These are phyloP conservation scores for Fomitopsis serialis DNA, from an alignment of 768 basidiomycete genomes.

Conservation along the genomic window DNA sequence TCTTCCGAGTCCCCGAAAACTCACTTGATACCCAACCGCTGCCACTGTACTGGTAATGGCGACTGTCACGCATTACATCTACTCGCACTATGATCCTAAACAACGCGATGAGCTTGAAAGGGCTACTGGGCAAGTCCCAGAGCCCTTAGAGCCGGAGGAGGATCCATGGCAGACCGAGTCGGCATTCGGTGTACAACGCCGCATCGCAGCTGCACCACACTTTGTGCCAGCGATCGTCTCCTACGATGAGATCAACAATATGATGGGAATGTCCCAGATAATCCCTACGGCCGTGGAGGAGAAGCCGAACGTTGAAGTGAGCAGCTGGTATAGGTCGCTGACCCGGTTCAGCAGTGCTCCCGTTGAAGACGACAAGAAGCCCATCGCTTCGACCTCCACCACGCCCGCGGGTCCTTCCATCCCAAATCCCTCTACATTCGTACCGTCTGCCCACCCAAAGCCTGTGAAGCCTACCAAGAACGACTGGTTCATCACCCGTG, in stretches of 20 bases:
- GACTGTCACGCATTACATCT: conserved; percentile 30
- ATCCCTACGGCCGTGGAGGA: neutral
- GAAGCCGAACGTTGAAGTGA: conserved; percentile 20
- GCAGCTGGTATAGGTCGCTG: conserved; percentile 52
- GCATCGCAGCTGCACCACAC: conserved; percentile 35
- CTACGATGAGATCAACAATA: conserved; percentile 38
- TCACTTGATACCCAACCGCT: neutral
- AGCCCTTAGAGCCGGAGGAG: conserved; percentile 30
- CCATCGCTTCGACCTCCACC: neutral
- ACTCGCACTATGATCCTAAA: conserved; percentile 53
- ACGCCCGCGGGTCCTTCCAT: neutral
- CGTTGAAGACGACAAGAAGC: neutral
- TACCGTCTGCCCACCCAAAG: conserved; percentile 1
- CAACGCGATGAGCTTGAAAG: conserved; percentile 20
- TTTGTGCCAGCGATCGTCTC: conserved; percentile 56
- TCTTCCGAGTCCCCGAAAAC: neutral
- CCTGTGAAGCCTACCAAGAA: conserved; percentile 24
- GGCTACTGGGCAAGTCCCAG: conserved; percentile 33
- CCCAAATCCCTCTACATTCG: neutral
- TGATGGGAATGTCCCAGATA: conserved; percentile 17
- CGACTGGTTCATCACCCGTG: conserved; percentile 58
- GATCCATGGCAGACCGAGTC: conserved; percentile 37
- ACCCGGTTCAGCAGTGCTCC: conserved; percentile 19
- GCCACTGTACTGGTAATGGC: conserved; percentile 19
- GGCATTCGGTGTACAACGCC: conserved; percentile 31